Conservation (phyloP, 129 eudicot genomes). For the Dittrichia graveolens region DNA sequence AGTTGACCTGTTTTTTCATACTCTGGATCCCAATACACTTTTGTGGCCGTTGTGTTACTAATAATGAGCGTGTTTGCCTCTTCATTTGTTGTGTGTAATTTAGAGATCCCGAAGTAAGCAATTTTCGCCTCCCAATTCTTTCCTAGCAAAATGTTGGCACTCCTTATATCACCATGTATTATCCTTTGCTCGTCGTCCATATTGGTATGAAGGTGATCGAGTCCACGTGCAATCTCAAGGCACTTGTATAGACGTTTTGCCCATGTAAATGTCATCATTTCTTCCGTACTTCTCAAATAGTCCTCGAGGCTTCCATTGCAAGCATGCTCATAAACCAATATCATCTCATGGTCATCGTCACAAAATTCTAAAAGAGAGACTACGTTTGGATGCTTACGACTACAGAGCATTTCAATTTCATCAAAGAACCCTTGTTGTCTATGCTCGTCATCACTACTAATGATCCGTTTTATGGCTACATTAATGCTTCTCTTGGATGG, state of each 20-base stretch:
- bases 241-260: not conserved
- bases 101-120: not conserved
- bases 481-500: not conserved
- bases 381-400: not conserved
- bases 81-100: not conserved
- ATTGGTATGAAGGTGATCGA: constrained; percentile 5
- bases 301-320: not conserved
- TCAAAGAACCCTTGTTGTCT: not conserved
- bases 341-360: not conserved
- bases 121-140: not conserved
- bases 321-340: not conserved
- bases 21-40: not conserved
- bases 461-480: not conserved
- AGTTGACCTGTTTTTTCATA: not conserved
- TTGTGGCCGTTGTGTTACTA: too few species aligned
- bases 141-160: not conserved
- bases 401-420: not conserved
- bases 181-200: not conserved
- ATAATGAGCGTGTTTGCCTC: too few species aligned
- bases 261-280: not conserved
- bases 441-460: not conserved
- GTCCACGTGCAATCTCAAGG: not conserved
- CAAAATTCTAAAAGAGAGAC: not conserved
- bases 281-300: not conserved
- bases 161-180: too few species aligned